Conservation (phyloP, 495 filamentous ascomycete species). For the Neurospora sp. region DNA sequence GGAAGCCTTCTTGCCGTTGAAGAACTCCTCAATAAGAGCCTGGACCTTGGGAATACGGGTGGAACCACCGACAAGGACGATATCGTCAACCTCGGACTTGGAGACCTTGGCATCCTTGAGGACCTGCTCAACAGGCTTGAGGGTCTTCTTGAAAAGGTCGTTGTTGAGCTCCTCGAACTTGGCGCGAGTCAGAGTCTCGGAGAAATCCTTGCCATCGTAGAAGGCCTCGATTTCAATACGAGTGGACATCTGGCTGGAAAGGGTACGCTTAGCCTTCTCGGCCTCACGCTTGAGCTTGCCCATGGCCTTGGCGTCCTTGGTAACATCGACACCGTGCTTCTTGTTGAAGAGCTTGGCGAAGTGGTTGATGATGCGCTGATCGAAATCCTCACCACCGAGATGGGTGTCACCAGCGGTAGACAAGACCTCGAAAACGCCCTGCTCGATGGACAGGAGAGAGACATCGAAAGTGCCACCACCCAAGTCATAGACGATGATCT, state of each 20-base stretch:
- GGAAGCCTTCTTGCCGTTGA: slow-evolving; percentile 85
- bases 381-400: slow-evolving; percentile 99
- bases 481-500: slow-evolving; percentile 95
- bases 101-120: slow-evolving; percentile 86
- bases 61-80: slow-evolving; percentile 85
- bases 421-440: slow-evolving; percentile 96
- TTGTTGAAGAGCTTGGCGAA: slow-evolving; percentile 99
- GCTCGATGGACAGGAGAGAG: slow-evolving; percentile 90
- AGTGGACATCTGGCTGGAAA: slow-evolving; percentile 97
- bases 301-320: slow-evolving; percentile 96
- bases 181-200: slow-evolving; percentile 93
- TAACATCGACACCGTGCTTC: slow-evolving; percentile 86
- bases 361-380: slow-evolving; percentile 95
- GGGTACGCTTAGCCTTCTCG: slow-evolving; percentile 98
- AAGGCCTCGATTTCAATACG: slow-evolving; percentile 98
- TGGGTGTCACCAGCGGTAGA: slow-evolving; percentile 99
- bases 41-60: slow-evolving; percentile 98
- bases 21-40: slow-evolving; percentile 90
- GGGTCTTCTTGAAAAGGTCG: slow-evolving; percentile 96
- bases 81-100: slow-evolving; percentile 78
- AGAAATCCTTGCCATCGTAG: slow-evolving; percentile 95
- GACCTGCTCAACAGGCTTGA: slow-evolving; percentile 98
- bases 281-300: slow-evolving; percentile 99
- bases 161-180: slow-evolving; percentile 99
- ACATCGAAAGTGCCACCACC: slow-evolving; percentile 99